Evolutionary conservation across 1,139 yeast genomes (phyloP), one percentile per base, ranked within the genome.

Genomic region (Blastobotrys serpentis): DNA sequence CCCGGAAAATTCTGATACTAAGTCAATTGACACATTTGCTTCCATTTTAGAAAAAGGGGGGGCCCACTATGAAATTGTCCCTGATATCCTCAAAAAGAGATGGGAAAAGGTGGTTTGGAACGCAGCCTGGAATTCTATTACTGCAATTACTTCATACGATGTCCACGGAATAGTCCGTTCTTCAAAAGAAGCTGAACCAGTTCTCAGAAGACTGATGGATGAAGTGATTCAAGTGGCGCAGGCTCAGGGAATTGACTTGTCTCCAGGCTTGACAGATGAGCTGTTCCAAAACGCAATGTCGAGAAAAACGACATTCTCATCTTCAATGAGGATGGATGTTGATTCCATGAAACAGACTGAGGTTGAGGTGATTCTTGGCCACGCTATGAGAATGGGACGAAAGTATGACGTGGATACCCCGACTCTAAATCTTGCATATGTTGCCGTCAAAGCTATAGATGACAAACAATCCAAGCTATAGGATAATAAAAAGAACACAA

Each of bases 41-140:
- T 36, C 40, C 2, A 8, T 56, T 8, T 36, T 57, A 18, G 21
- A 33, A 10, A 38, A 32, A n/a, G 59, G 57, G 17, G 53, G 49
- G 1, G 43, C 56, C 32, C 43, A 46, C 13, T 54, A 48, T 14
- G 52, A 55, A 42, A 33, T 52, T 8, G 48, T 40, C 21, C 55
- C 55, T 4, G 52, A 57, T 23, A 57, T 57, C 32, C 37, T 51
- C 43, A 40, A 36, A 18, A 47, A 51, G 47, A 50, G 89, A 66
- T 83, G 88, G 89, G 75, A 79, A 52, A 83, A 83, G 58, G 67
- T 82, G 47, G 71, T 81, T n/a, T 82, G 83, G 67, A 83, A 83
- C 58, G 78, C 82, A 2, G 77, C 78, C 1, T 72, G 78, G 60
- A 82, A 82, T 64, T 73, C 86, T 0, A 69, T 78, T 5, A 74